Base-by-base conservation (phyloP, 2,329 filamentous ascomycete genomes). In the Lachnellula subtilissima region DNA sequence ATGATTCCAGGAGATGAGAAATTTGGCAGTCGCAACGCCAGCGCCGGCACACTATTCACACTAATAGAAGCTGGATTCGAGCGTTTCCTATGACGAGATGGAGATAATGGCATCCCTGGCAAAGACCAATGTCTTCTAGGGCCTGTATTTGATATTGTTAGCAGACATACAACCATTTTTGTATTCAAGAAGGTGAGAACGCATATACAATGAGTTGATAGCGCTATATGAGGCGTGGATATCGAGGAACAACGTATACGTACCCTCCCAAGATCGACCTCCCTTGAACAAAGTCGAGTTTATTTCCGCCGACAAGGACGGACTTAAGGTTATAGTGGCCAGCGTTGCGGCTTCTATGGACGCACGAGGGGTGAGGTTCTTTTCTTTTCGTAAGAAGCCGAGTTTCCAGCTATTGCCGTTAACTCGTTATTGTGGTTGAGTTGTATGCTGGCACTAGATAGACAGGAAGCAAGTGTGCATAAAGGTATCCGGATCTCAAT, bases 331-430 rank as follows among this genome's bases (percentile, higher is more conserved):
- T 43, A 57, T 43, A 55, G 61, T 54, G 51, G 61, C 62, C 58
- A 66, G 58, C 49, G 53, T 66, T 61, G 61, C 60, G 61, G 54
- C 47, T 62, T 59, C 15, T 15, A 25, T 17, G 35, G 9, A 25
- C 25, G 22, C 25, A 35, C 9, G 48, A 45, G 19, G 14, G 36
- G 19, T 12, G 36, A 32, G n/a, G 46, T 35, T 36, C n/a, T 49
- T 8, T 19, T 45, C 36, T 22, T 25, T 25, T 32, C n/a, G 12
- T 50, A 4, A 25, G 40, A 55, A 22, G 45, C 36, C 39, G 23
- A 40, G 40, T 37, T 19, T 52, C 15, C n/a, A 17, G 35, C 17
- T 37, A 22, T 23, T 32, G 39, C 36, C 28, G 52, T 28, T 52
- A 40, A 42, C 47, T 58, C 23, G 36, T 39, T 55, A 32, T 42